Conservation (phyloP, 768 basidiomycete species). For the Tulasnella sp. region DNA sequence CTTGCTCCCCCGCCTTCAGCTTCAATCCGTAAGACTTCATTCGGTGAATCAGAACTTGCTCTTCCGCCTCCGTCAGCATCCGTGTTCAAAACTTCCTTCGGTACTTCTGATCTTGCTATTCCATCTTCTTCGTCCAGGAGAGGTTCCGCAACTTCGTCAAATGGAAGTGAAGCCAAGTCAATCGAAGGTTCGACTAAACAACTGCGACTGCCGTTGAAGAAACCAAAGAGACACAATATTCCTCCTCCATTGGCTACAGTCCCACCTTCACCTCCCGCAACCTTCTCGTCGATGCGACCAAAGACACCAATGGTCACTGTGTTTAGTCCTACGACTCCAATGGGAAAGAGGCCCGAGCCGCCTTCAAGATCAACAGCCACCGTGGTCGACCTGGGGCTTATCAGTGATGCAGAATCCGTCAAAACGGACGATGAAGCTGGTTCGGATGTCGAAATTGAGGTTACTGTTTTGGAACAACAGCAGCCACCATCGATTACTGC, state of each 20-base stretch:
- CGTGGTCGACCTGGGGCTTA: not conserved
- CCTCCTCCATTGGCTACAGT: not conserved
- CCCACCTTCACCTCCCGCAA: too few relatives aligned
- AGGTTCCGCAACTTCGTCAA: not conserved
- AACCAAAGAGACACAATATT: not conserved
- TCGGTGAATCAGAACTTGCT: too few relatives aligned
- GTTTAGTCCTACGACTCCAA: too few relatives aligned
- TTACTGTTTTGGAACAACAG: not conserved
- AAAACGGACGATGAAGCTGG: too few relatives aligned
- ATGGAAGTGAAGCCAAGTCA: not conserved
- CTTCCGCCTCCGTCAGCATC: conserved; percentile 7
- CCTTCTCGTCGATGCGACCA: too few relatives aligned
- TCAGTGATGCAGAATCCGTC: not conserved
- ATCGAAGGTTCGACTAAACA: conserved; percentile 1
- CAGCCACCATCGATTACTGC: not conserved
- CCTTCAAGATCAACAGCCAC: not conserved
- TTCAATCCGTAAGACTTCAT: conserved; percentile 5
- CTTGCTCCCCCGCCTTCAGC: conserved; percentile 2
- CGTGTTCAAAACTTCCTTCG: conserved; percentile 11
- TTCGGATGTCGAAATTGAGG: conserved; percentile 2
- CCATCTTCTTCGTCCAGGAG: conserved; percentile 8
- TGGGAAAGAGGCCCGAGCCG: too few relatives aligned
- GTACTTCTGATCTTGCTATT: not conserved
- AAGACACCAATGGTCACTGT: too few relatives aligned
- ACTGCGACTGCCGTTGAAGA: not conserved